Evolutionary conservation across 495 filamentous ascomycete genomes (phyloP).

Genomic region (Xanthoparmelia taractica): DNA sequence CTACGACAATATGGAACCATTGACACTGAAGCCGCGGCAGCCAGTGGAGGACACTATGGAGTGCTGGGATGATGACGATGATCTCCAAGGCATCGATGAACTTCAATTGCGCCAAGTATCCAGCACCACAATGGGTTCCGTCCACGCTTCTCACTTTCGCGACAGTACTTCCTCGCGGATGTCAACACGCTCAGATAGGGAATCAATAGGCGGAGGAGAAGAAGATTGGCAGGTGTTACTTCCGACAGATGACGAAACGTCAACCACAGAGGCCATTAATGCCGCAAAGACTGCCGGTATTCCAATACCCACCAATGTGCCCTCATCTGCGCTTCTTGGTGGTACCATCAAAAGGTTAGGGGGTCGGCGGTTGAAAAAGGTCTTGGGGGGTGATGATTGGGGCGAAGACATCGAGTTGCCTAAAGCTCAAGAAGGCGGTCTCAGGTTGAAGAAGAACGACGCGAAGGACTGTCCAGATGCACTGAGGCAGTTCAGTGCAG

Average conservation of each 20-base stretch:
- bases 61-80: constrained; percentile 82
- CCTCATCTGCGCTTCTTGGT: constrained; percentile 86
- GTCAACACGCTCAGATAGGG: constrained; percentile 72
- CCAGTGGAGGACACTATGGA: constrained; percentile 57
- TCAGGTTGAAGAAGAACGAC: constrained; percentile 57
- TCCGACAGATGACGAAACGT: constrained; percentile 68
- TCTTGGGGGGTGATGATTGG: constrained; percentile 80
- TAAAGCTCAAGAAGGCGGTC: constrained; percentile 42
- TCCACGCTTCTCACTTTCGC: constrained; percentile 45
- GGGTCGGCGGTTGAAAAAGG: constrained; percentile 66
- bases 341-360: constrained; percentile 91
- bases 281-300: constrained; percentile 85
- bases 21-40: constrained; percentile 48
- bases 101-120: constrained; percentile 59
- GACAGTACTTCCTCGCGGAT: constrained; percentile 70
- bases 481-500: constrained; percentile 54
- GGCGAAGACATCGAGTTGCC: constrained; percentile 84
- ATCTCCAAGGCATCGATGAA: constrained; percentile 67
- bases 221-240: constrained; percentile 80
- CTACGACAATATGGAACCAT: constrained; percentile 42
- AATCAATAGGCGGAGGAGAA: constrained; percentile 61
- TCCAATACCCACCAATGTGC: constrained; percentile 80
- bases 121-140: constrained; percentile 44
- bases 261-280: constrained; percentile 73
- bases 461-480: constrained; percentile 58